These are phyloP conservation scores for Pelargonium citronellum DNA, from an alignment of 441 rosid species.

Conservation along the genomic window DNA sequence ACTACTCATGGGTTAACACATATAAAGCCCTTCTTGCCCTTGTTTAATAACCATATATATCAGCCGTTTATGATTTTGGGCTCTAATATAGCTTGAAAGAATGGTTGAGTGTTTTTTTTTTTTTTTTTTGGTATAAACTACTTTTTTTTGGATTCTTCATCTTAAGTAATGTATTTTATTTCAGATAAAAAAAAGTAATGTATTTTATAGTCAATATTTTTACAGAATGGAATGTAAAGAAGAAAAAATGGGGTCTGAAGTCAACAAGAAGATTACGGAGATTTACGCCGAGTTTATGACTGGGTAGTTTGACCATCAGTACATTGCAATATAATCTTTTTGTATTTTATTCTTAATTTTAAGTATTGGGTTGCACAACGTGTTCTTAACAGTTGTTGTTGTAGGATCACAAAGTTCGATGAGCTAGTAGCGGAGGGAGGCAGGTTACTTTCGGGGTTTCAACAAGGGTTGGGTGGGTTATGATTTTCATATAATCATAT, in stretches of 20 bases:
- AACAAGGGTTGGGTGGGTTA: slow-evolving; percentile 54
- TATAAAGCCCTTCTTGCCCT: too few relatives aligned
- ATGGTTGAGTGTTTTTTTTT: too few relatives aligned
- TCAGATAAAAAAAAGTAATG: too few relatives aligned
- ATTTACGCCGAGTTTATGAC: slow-evolving; percentile 3
- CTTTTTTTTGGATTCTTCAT: not conserved
- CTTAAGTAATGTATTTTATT: not conserved
- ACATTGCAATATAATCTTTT: not conserved
- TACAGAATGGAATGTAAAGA: not conserved
- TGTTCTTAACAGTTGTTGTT: slow-evolving; percentile 6
- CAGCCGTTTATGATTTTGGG: too few relatives aligned
- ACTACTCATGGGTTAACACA: too few relatives aligned
- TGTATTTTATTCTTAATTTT: not conserved
- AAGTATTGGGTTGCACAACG: not conserved
- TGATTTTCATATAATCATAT: slow-evolving; percentile 10
- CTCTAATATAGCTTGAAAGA: too few relatives aligned
- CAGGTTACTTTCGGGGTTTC: slow-evolving; percentile 52
- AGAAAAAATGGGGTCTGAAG: not conserved
- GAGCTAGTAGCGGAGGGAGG: slow-evolving; percentile 47
- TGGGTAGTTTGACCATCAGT: not conserved
- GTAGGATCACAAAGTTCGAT: slow-evolving; percentile 60
- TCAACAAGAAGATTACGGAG: not conserved
- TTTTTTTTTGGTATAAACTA: too few relatives aligned
- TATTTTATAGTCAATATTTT: not conserved
- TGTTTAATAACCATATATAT: too few relatives aligned